These are phyloP conservation scores for Friedmanniomyces simplex DNA, from an alignment of 495 filamentous ascomycete genomes.

Conservation along the genomic window DNA sequence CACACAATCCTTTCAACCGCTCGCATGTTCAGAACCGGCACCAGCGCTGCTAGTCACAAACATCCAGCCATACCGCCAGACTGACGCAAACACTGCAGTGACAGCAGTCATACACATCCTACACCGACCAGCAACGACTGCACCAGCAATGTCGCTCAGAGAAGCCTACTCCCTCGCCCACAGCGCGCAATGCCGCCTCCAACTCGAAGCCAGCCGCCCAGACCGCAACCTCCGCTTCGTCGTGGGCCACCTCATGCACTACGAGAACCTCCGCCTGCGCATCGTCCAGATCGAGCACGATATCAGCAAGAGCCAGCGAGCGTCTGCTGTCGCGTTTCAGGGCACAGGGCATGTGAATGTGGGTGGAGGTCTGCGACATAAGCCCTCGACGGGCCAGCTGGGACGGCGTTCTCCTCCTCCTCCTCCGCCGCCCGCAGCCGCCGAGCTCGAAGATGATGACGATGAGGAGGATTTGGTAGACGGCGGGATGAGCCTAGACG, in stretches of 20 bases:
- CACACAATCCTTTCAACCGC: neutral
- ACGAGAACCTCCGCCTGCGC: slow-evolving; percentile 20
- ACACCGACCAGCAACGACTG: neutral
- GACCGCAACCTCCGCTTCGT: slow-evolving; percentile 25
- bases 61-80: neutral
- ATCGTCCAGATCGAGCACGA: slow-evolving; percentile 25
- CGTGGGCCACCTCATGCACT: slow-evolving; percentile 22
- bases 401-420: slow-evolving; percentile 2
- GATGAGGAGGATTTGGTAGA: slow-evolving; percentile 9
- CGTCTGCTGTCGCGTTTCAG: slow-evolving; percentile 16
- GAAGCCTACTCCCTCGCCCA: slow-evolving; percentile 23
- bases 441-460: neutral
- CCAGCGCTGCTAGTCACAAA: neutral
- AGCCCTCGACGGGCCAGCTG: slow-evolving; percentile 14
- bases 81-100: neutral
- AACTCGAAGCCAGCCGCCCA: slow-evolving; percentile 19
- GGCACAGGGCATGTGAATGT: slow-evolving; percentile 14
- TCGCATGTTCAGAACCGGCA: neutral
- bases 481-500: neutral
- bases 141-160: slow-evolving; percentile 19
- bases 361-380: neutral
- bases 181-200: slow-evolving; percentile 21
- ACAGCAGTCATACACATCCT: neutral
- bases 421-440: neutral
- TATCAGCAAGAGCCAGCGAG: slow-evolving; percentile 14